Base-by-base conservation (phyloP, 345 rosid species). In the Atalantia buxifolia region DNA sequence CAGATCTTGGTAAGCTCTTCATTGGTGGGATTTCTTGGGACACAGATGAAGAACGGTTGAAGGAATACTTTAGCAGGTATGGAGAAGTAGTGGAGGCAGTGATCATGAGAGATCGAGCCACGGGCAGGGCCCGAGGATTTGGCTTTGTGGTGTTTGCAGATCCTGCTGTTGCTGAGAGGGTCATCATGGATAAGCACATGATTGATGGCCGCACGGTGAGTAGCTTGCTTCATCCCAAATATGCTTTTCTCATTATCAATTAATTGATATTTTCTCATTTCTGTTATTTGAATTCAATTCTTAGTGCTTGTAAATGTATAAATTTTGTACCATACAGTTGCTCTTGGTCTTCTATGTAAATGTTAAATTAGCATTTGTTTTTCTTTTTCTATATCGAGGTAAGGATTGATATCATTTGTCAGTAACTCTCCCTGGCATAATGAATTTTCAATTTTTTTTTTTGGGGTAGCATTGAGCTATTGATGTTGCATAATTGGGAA, bases 11-110 rank as follows among this genome's bases (percentile, higher is more conserved):
- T 50, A 95, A 95, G 90, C 98, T 95, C 83, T 95, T 95, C 90
- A 88, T 95, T 81, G 99, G 99, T 80, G 99, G 99, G 84, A 93
- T 95, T 80, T 95, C 99, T 9, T 95, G 99, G 99, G 99, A 95
- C 85, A 93, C 98, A 25, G 94, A 92, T 71, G 99, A 95, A 81
- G 98, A 92, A 78, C 90, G 97, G 16, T 90, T 95, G 4, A 86
- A 91, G 83, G 96, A 92, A 70, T 95, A 95, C 79, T 95, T 95
- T 80, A 78, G 93, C 76, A 88, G 86, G 74, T 95, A 87, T 50
- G 99, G 99, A 56, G 97, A 92, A 82, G 93, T 95, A 78, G 91
- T 91, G 82, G 98, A 95, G 84, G 89, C 97, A 27, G 94, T 95
- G 84, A 95, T 95, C 90, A 95, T 95, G 97, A 88, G 96, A 85